Conservation (phyloP, 768 basidiomycete species). For the Hypsizygus marmoreus region DNA sequence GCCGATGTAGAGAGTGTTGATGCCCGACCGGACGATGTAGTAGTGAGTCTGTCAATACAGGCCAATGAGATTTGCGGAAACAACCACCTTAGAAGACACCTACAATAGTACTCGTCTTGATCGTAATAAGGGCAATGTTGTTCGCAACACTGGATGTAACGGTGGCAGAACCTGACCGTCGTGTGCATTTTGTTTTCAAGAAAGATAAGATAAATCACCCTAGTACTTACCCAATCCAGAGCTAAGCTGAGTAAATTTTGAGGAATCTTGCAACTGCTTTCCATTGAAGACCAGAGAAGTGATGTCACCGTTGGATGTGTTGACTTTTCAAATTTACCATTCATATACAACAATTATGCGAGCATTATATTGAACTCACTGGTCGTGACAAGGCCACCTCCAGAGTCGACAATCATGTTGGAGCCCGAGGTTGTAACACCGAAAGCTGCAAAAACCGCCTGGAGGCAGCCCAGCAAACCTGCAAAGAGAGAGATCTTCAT, state of each 20-base stretch:
- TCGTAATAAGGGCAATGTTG: slow-evolving; percentile 42
- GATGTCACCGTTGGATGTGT: slow-evolving; percentile 45
- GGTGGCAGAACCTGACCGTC: slow-evolving; percentile 42
- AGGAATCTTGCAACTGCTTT: slow-evolving; percentile 45
- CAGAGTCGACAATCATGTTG: slow-evolving; percentile 44
- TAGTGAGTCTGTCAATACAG: slow-evolving; percentile 48
- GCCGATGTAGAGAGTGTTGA: slow-evolving; percentile 47
- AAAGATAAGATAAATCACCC: not conserved
- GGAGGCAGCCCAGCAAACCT: slow-evolving; percentile 26
- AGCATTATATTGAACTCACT: too few species aligned
- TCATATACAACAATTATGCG: too few species aligned
- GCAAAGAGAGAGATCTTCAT: slow-evolving; percentile 26
- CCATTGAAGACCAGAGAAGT: slow-evolving; percentile 48
- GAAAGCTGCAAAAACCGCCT: slow-evolving; percentile 44
- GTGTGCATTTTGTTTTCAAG: not conserved
- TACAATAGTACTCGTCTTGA: slow-evolving; percentile 46
- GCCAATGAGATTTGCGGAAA: not conserved
- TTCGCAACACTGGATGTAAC: slow-evolving; percentile 42
- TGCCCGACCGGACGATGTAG: slow-evolving; percentile 44
- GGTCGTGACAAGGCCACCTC: slow-evolving; percentile 45
- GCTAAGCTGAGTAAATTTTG: slow-evolving; percentile 48
- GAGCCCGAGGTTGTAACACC: slow-evolving; percentile 44
- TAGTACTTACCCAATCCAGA: slow-evolving; percentile 41
- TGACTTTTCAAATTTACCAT: slow-evolving; percentile 27
- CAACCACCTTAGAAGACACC: slow-evolving; percentile 7